Conservation (phyloP, 129 eudicot genomes). For the Daucus carota region DNA sequence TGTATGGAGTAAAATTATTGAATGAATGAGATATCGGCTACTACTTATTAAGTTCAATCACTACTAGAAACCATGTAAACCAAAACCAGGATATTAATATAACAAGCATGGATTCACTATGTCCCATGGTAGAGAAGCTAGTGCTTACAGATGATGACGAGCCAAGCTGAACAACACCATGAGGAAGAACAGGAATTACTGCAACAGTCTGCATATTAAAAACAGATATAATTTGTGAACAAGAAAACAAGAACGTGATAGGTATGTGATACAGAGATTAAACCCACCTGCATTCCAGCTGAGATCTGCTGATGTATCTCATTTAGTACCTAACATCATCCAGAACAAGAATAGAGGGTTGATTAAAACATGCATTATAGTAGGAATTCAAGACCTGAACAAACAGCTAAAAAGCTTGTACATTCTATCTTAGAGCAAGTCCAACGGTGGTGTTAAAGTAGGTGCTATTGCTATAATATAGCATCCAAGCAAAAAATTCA, state of each 20-base stretch:
- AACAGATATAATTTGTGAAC: slow-evolving; percentile 1
- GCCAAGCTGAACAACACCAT: slow-evolving; percentile 95
- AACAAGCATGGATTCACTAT: background rate
- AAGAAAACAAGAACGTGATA: background rate
- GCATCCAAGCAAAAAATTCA: no score
- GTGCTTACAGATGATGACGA: slow-evolving; percentile 62
- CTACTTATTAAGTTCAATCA: background rate
- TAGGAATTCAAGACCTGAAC: background rate
- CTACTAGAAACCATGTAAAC: background rate
- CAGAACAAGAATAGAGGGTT: background rate
- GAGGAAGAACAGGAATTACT: slow-evolving; percentile 79
- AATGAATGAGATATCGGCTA: background rate
- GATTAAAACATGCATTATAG: background rate
- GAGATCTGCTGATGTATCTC: slow-evolving; percentile 64
- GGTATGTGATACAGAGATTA: background rate
- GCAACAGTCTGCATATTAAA: slow-evolving; percentile 67
- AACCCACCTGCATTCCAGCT: slow-evolving; percentile 70
- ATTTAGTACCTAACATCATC: slow-evolving; percentile 50
- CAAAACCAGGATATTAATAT: background rate
- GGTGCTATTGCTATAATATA: no score
- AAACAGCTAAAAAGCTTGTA: background rate
- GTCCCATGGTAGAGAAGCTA: background rate
- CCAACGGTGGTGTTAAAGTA: no score
- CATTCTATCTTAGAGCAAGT: no score
- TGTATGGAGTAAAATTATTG: background rate